Conservation (phyloP, 129 eudicot genomes). For the carrot (Daucus carota) region DH1_v3.0 NC_030387.2:25766501-25767000, state of each 20-base stretch:
- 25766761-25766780: slow-evolving; percentile 52
- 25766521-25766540: too few species aligned
- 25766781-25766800: slow-evolving; percentile 74
- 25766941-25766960: not conserved
- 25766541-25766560: not conserved
- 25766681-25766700: slow-evolving; percentile 76
- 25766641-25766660: not conserved
- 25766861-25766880: slow-evolving; percentile 47
- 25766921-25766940: too few species aligned
- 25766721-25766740: slow-evolving; percentile 65
- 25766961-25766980: not conserved
- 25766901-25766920: too few species aligned
- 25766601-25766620: not conserved
- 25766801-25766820: slow-evolving; percentile 64
- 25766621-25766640: not conserved
- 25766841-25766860: slow-evolving; percentile 65
- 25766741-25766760: slow-evolving; percentile 58
- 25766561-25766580: not conserved
- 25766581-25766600: not conserved
- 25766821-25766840: slow-evolving; percentile 66
- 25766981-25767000: not conserved
- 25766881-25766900: too few species aligned
- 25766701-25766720: slow-evolving; percentile 80
- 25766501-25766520: too few species aligned
- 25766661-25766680: slow-evolving; percentile 61